Conservation (phyloP, 2,329 filamentous ascomycete species). For the Pseudohalonectria lignicola region DNA sequence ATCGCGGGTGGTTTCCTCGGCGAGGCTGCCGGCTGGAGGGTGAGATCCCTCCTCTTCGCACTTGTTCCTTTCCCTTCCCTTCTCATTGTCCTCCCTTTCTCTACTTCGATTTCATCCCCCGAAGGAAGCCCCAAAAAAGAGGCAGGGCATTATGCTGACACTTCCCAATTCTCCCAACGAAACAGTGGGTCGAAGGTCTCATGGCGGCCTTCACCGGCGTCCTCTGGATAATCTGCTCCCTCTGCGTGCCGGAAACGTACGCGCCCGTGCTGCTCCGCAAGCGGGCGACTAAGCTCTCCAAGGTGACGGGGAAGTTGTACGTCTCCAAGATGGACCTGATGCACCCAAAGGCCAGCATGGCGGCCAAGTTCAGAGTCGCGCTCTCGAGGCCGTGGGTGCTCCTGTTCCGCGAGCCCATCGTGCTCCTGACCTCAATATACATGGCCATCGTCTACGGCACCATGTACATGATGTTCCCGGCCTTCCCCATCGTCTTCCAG, state of each 20-base stretch:
- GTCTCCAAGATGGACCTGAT: conserved; percentile 36
- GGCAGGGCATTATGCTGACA: no score
- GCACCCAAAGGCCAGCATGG: conserved; percentile 21
- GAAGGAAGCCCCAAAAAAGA: no score
- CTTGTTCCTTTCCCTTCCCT: no score
- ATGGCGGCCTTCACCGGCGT: conserved; percentile 52
- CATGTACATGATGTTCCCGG: conserved; percentile 48
- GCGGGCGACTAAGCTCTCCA: conserved; percentile 38
- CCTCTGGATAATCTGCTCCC: conserved; percentile 41
- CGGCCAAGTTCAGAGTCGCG: conserved; percentile 42
- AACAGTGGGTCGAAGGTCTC: conserved; percentile 59
- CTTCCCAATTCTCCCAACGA: no score
- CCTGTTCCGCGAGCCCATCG: conserved; percentile 61
- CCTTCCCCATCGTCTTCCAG: conserved; percentile 60
- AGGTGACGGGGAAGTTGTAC: conserved; percentile 44
- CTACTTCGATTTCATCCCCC: no score
- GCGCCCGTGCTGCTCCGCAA: conserved; percentile 44
- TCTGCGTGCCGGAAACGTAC: conserved; percentile 50
- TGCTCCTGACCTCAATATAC: conserved; percentile 53
- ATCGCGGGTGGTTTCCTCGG: conserved; percentile 58
- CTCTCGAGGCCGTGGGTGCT: conserved; percentile 57
- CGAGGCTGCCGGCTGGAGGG: conserved; percentile 52
- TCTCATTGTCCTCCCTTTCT: no score
- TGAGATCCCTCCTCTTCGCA: no score
- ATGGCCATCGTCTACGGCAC: conserved; percentile 49